These are phyloP conservation scores for Chalaropsis ovoidea DNA, from an alignment of 2,329 filamentous ascomycete genomes.

Conservation along the genomic window DNA sequence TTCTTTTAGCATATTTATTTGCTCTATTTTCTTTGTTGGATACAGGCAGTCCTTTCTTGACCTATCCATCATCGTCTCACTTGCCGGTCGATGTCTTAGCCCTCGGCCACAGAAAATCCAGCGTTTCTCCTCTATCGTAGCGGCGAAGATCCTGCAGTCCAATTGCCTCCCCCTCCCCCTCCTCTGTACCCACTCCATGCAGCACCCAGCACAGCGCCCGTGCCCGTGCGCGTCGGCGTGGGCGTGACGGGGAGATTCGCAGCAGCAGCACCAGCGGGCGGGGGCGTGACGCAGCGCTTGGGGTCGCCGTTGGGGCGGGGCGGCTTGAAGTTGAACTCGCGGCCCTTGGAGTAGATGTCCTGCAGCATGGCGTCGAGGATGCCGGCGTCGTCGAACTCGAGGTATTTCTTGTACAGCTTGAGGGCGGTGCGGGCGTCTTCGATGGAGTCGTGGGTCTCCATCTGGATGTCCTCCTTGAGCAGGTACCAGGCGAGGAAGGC, in stretches of 20 bases:
- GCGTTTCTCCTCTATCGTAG: slow-evolving; percentile 3
- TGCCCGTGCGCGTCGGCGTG: slow-evolving; percentile 8
- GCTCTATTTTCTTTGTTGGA: too few species aligned
- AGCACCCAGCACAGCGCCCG: background rate
- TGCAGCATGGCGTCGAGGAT: slow-evolving; percentile 73
- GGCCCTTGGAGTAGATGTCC: slow-evolving; percentile 60
- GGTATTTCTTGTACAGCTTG: slow-evolving; percentile 77
- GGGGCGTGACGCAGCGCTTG: slow-evolving; percentile 22
- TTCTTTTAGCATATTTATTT: too few species aligned
- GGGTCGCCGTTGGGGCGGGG: slow-evolving; percentile 33
- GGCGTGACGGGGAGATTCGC: slow-evolving; percentile 20
- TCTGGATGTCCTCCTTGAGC: slow-evolving; percentile 87
- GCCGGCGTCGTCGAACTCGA: slow-evolving; percentile 79
- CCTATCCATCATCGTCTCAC: too few species aligned
- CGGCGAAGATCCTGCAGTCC: slow-evolving; percentile 22
- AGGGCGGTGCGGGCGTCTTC: slow-evolving; percentile 89
- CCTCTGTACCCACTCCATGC: slow-evolving; percentile 3
- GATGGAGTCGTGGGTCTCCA: slow-evolving; percentile 85
- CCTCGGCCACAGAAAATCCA: background rate
- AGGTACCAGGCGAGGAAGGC: slow-evolving; percentile 87
- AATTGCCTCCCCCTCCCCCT: background rate
- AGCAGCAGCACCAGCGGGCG: background rate
- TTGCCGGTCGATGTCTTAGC: too few species aligned
- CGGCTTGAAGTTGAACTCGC: slow-evolving; percentile 43
- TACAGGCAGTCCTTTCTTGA: too few species aligned